phyloP scores from a whole-genome alignment of 2,329 filamentous ascomycete genomes.

The Fusarium begoniae region DNA sequence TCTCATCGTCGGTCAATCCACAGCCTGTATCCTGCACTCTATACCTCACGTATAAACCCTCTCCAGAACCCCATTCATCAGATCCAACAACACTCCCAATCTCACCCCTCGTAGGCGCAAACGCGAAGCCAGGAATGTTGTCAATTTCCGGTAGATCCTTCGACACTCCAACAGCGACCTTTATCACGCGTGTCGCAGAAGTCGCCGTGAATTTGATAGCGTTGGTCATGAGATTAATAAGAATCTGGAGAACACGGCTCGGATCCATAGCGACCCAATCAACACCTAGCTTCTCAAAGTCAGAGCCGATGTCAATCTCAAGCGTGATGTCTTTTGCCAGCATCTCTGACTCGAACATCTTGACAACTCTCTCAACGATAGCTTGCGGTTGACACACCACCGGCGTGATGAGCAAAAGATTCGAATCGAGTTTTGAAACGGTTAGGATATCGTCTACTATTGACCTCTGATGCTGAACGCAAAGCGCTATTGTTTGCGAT shows the following conservation, averaged over 20 bases:
- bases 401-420: constrained; percentile 75
- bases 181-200: constrained; percentile 50
- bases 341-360: constrained; percentile 80
- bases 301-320: constrained; percentile 66
- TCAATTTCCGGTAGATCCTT: not conserved
- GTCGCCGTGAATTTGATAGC: constrained; percentile 78
- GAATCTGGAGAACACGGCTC: constrained; percentile 76
- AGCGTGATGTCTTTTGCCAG: constrained; percentile 73
- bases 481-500: constrained; percentile 77
- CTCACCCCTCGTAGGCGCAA: constrained; percentile 2
- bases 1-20: constrained; percentile 69
- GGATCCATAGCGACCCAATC: constrained; percentile 76
- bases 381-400: constrained; percentile 71
- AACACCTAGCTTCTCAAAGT: constrained; percentile 63
- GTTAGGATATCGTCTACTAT: constrained; percentile 78
- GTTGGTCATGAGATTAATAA: constrained; percentile 82
- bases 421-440: constrained; percentile 77
- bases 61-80: constrained; percentile 47
- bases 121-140: constrained; percentile 7
- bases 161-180: constrained; percentile 60
- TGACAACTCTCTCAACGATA: constrained; percentile 71
- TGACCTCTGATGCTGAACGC: constrained; percentile 79
- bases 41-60: constrained; percentile 53
- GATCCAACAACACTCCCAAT: constrained; percentile 21
- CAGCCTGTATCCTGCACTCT: constrained; percentile 73